These are phyloP conservation scores for Sechiopsis laciniata DNA, from an alignment of 306 rosid genomes.

Conservation along the genomic window DNA sequence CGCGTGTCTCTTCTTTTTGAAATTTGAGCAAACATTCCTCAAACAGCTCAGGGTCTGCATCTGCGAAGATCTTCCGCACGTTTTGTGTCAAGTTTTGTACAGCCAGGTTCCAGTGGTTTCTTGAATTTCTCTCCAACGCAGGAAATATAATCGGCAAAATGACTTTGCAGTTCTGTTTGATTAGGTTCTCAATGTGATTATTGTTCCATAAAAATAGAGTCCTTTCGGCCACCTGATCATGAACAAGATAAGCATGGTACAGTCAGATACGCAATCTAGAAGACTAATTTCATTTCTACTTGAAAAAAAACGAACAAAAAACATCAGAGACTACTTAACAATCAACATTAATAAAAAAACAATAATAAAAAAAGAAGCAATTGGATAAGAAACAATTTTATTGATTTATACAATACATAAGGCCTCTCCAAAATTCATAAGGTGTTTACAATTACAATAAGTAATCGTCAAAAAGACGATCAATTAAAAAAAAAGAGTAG, in stretches of 20 bases:
- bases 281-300: neutral
- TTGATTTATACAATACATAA: no score
- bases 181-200: conserved; percentile 67
- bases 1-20: conserved; percentile 64
- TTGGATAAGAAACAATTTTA: no score
- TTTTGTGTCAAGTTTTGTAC: conserved; percentile 82
- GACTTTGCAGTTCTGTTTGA: conserved; percentile 65
- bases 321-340: neutral
- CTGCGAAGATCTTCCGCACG: conserved; percentile 76
- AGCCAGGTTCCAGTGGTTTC: conserved; percentile 88
- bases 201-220: conserved; percentile 95
- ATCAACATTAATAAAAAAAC: neutral
- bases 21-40: conserved; percentile 70
- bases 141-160: conserved; percentile 86
- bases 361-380: neutral
- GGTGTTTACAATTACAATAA: no score
- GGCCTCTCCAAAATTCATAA: no score
- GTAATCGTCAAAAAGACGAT: no score
- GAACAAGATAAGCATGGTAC: neutral
- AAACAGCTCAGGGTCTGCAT: conserved; percentile 60
- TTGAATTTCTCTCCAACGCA: conserved; percentile 64
- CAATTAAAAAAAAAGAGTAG: no score
- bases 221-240: conserved; percentile 86
- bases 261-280: neutral
- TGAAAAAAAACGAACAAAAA: neutral